Evolutionary conservation across 257 asterid genomes (phyloP).

Genomic region (Scutellaria minor): DNA sequence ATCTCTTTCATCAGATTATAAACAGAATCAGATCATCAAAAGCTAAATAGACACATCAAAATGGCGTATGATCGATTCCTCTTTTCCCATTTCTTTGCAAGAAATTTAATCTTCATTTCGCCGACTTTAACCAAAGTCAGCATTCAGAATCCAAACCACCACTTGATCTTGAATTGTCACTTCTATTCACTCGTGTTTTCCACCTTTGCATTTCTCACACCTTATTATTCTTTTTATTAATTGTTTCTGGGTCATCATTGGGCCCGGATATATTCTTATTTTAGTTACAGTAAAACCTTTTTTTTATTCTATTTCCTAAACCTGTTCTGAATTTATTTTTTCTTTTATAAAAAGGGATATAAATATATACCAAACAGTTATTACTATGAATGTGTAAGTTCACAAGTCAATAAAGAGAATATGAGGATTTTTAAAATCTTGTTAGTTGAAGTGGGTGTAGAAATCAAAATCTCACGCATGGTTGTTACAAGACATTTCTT

Average conservation of each 20-base stretch:
- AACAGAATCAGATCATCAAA: slow-evolving; percentile 41
- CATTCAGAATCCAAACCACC: slow-evolving; percentile 36
- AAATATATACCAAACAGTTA: background rate
- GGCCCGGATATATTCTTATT: slow-evolving; percentile 30
- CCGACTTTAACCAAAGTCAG: slow-evolving; percentile 37
- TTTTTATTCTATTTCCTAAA: background rate
- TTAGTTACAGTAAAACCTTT: background rate
- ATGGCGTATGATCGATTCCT: slow-evolving; percentile 31
- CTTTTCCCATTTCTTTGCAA: slow-evolving; percentile 39
- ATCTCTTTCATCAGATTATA: slow-evolving; percentile 21
- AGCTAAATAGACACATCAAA: slow-evolving; percentile 25
- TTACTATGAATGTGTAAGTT: too few relatives aligned
- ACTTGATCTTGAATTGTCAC: slow-evolving; percentile 37
- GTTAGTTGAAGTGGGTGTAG: too few relatives aligned
- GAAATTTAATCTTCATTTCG: slow-evolving; percentile 29
- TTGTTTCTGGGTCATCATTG: background rate
- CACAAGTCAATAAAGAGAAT: too few relatives aligned
- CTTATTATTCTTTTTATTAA: background rate
- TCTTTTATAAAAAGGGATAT: background rate
- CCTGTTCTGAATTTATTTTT: background rate
- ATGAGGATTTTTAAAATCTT: too few relatives aligned
- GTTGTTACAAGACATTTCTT: too few relatives aligned
- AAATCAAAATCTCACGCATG: too few relatives aligned
- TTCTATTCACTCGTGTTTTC: slow-evolving; percentile 19
- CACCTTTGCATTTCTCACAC: slow-evolving; percentile 18